Conservation (phyloP, 306 rosid genomes). For the Castanea sativa region DNA sequence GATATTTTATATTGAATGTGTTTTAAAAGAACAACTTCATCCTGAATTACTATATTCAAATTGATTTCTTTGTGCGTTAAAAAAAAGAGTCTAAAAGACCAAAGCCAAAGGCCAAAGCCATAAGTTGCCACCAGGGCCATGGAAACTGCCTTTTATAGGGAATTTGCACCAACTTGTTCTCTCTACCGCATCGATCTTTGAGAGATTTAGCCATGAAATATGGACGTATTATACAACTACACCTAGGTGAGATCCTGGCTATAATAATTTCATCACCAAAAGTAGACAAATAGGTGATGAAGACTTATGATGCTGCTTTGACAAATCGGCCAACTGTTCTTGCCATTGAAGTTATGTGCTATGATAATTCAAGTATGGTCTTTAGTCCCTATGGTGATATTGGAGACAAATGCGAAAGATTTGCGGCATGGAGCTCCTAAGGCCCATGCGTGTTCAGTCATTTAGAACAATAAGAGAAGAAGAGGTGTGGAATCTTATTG, state of each 20-base stretch:
- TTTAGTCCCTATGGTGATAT: not conserved
- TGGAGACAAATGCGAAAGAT: conserved; percentile 7
- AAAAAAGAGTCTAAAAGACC: not conserved
- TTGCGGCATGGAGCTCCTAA: not conserved
- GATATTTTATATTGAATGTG: too few species aligned
- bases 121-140: not conserved
- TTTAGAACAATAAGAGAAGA: not conserved
- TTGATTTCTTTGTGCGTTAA: too few species aligned
- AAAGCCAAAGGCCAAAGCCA: not conserved
- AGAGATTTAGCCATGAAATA: not conserved
- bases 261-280: too few species aligned
- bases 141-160: conserved; percentile 11
- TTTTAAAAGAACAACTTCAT: not conserved
- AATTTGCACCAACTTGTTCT: conserved; percentile 12
- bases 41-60: too few species aligned
- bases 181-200: not conserved
- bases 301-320: too few species aligned
- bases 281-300: too few species aligned
- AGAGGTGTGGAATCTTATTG: conserved; percentile 8
- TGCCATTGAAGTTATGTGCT: too few species aligned
- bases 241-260: not conserved
- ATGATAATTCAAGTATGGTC: too few species aligned
- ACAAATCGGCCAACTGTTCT: too few species aligned
- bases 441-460: conserved; percentile 1
- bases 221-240: not conserved